A percentile compares a stretch with the other conserved stretches of the same genome.
phyloP scores from a whole-genome alignment of 306 rosid genomes.

The Casuarina cunninghamiana region DNA sequence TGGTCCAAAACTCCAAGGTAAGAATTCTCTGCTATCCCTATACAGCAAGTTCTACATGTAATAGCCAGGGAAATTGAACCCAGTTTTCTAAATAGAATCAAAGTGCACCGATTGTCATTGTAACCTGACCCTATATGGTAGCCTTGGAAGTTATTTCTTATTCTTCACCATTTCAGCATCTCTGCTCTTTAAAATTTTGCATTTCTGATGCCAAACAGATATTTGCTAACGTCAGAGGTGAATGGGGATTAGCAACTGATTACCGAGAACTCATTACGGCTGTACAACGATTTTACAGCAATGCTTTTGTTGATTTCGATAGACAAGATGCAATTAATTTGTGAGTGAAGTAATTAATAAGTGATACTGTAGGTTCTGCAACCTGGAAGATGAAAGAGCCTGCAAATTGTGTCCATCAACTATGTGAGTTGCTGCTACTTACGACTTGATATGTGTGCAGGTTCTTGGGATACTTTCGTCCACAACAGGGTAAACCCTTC shows the following conservation, averaged over 20 bases:
- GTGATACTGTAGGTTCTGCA: background rate
- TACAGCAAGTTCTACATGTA: background rate
- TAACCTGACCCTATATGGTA: background rate
- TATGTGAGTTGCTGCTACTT: constrained; percentile 1
- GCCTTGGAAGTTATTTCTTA: background rate
- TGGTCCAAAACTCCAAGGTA: background rate
- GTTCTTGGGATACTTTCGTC: constrained; percentile 90
- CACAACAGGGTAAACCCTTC: constrained; percentile 73
- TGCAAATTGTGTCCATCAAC: background rate
- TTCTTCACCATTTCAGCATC: background rate
- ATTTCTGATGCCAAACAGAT: constrained; percentile 51
- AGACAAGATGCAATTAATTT: constrained; percentile 87
- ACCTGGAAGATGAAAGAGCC: background rate
- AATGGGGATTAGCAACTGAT: constrained; percentile 89
- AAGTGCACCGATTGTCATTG: constrained; percentile 9
- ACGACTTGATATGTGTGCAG: constrained; percentile 46
- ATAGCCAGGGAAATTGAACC: background rate
- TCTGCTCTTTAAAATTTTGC: constrained; percentile 11
- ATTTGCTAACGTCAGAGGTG: constrained; percentile 90
- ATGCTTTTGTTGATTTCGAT: constrained; percentile 68
- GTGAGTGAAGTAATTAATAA: constrained; percentile 44
- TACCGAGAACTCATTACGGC: constrained; percentile 81
- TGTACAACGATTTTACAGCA: constrained; percentile 79
- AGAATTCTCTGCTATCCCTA: background rate
- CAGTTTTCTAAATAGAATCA: constrained; percentile 19